These are phyloP conservation scores for Fusarium secorum DNA, from an alignment of 2,329 filamentous ascomycete genomes.

Conservation along the genomic window DNA sequence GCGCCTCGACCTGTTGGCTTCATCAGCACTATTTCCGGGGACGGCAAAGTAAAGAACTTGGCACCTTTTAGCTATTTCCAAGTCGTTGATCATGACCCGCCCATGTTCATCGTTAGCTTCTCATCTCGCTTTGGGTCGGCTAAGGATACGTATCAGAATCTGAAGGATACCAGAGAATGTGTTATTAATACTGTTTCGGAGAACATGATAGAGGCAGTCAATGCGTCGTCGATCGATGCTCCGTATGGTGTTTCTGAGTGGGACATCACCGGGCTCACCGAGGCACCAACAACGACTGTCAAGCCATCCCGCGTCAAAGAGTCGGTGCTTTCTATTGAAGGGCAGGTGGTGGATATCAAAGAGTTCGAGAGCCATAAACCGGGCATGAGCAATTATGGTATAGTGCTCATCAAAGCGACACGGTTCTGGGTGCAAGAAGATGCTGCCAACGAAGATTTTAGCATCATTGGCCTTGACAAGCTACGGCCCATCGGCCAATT, in stretches of 20 bases:
- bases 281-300: slow-evolving; percentile 71
- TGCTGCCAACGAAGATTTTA: slow-evolving; percentile 79
- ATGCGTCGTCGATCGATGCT: slow-evolving; percentile 77
- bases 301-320: slow-evolving; percentile 78
- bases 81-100: slow-evolving; percentile 84
- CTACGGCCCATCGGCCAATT: slow-evolving; percentile 80
- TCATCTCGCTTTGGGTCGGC: slow-evolving; percentile 55
- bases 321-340: slow-evolving; percentile 84
- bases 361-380: slow-evolving; percentile 81
- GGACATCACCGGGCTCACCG: slow-evolving; percentile 79
- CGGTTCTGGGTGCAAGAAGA: slow-evolving; percentile 91
- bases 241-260: slow-evolving; percentile 82
- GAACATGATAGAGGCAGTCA: slow-evolving; percentile 85
- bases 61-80: slow-evolving; percentile 90
- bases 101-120: slow-evolving; percentile 74
- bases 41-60: slow-evolving; percentile 73
- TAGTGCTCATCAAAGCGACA: slow-evolving; percentile 82
- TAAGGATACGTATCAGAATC: slow-evolving; percentile 82
- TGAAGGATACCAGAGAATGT: slow-evolving; percentile 76
- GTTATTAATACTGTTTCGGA: slow-evolving; percentile 89
- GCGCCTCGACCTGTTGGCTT: slow-evolving; percentile 79
- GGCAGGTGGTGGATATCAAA: slow-evolving; percentile 74
- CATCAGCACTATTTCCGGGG: slow-evolving; percentile 60
- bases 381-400: slow-evolving; percentile 75
- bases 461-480: slow-evolving; percentile 77